Evolutionary conservation across 2,329 filamentous ascomycete genomes (phyloP).

Genomic region (Colletotrichum musicola): DNA sequence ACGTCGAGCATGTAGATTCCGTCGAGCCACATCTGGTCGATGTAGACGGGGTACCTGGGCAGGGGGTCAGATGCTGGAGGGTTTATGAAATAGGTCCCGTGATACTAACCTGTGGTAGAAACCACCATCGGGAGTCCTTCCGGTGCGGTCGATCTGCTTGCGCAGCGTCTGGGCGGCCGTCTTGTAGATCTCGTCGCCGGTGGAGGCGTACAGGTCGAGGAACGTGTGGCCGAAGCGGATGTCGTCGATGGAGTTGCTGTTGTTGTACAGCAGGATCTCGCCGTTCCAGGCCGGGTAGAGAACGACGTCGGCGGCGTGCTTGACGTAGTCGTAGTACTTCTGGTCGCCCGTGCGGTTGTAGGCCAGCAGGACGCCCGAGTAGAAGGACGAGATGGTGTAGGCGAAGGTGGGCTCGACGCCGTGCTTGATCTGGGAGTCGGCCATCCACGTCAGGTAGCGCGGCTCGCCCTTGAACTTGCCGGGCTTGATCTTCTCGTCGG

Average conservation of each 20-base stretch:
- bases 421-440: constrained; percentile 45
- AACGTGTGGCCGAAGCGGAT: constrained; percentile 39
- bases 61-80: too few species aligned
- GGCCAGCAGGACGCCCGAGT: constrained; percentile 42
- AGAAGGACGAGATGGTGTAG: constrained; percentile 45
- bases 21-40: constrained; percentile 52
- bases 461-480: constrained; percentile 30
- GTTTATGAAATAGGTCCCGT: too few species aligned
- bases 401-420: constrained; percentile 44
- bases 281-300: constrained; percentile 43
- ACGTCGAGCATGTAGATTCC: constrained; percentile 59
- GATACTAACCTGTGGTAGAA: constrained; percentile 39
- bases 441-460: constrained; percentile 45
- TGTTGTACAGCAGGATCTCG: constrained; percentile 35
- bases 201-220: constrained; percentile 32
- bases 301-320: constrained; percentile 42
- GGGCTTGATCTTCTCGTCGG: constrained; percentile 34
- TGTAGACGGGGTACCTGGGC: constrained; percentile 43
- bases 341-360: constrained; percentile 42
- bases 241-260: constrained; percentile 39
- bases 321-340: constrained; percentile 44
- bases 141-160: constrained; percentile 35
- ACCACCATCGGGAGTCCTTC: constrained; percentile 30
- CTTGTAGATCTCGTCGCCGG: constrained; percentile 38
- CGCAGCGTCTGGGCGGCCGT: constrained; percentile 30